Evolutionary conservation across 208 protist species (phyloP).

Genomic region (Herpetomonas tarakana): DNA sequence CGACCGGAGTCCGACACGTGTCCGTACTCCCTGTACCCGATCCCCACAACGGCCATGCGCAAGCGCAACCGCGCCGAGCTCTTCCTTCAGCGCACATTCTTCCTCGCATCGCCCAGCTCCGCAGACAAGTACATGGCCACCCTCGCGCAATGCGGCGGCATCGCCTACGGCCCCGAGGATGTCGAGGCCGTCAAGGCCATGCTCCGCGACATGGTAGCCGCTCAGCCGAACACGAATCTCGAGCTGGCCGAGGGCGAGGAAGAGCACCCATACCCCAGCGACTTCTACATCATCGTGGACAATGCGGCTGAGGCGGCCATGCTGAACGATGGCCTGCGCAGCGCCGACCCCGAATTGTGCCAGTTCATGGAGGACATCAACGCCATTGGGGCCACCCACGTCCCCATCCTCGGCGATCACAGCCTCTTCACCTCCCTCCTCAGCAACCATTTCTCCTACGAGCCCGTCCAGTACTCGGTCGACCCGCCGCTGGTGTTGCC

Average conservation of each 20-base stretch:
- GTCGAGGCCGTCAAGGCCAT: slow-evolving; percentile 23
- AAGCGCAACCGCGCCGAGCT: slow-evolving; percentile 40
- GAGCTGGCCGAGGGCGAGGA: background rate
- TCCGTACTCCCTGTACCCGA: slow-evolving; percentile 74
- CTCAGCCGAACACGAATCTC: slow-evolving; percentile 9
- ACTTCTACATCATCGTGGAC: slow-evolving; percentile 65
- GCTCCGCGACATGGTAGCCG: slow-evolving; percentile 18
- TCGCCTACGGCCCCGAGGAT: slow-evolving; percentile 22
- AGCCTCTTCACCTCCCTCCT: slow-evolving; percentile 44
- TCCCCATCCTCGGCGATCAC: slow-evolving; percentile 37
- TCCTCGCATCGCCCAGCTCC: slow-evolving; percentile 43
- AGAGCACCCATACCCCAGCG: slow-evolving; percentile 10
- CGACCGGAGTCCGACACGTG: slow-evolving; percentile 67
- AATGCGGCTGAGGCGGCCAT: slow-evolving; percentile 31
- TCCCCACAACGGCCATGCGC: slow-evolving; percentile 41
- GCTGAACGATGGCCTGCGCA: slow-evolving; percentile 25
- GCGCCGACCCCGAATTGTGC: slow-evolving; percentile 23
- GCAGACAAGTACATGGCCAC: slow-evolving; percentile 37
- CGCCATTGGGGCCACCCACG: slow-evolving; percentile 15
- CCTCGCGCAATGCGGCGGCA: slow-evolving; percentile 30
- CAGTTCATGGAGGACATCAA: slow-evolving; percentile 24
- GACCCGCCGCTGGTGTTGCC: slow-evolving; percentile 11
- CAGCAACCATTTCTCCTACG: slow-evolving; percentile 21
- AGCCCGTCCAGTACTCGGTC: slow-evolving; percentile 1
- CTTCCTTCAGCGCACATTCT: slow-evolving; percentile 39